Evolutionary conservation across 176 grass and related monocot genomes (phyloP).

Genomic region (Panicum miliaceum): DNA sequence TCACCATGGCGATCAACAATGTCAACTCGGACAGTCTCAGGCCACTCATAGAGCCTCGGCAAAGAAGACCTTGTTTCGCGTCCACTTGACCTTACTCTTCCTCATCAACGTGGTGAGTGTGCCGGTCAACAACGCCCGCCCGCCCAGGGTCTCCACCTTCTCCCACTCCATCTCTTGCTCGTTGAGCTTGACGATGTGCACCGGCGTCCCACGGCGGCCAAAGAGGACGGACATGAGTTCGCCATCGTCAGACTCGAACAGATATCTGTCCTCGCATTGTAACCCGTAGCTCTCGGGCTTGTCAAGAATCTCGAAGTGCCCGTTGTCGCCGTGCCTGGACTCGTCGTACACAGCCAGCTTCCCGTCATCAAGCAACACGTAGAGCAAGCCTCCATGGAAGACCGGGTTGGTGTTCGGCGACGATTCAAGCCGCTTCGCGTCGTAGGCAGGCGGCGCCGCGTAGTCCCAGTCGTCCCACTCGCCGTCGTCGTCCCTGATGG

Average conservation of each 20-base stretch:
- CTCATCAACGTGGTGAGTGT: background rate
- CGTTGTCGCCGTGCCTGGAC: background rate
- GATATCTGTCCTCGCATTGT: background rate
- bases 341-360: conserved; percentile 26
- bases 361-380: background rate
- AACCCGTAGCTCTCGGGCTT: conserved; percentile 9
- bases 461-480: background rate
- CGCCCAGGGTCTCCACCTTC: background rate
- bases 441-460: background rate
- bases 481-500: background rate
- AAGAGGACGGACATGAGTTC: conserved; percentile 33
- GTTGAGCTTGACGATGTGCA: conserved; percentile 15
- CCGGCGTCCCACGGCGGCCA: background rate
- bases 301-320: background rate
- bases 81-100: background rate
- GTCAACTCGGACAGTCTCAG: background rate
- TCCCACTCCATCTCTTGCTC: conserved; percentile 39
- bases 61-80: conserved; percentile 16
- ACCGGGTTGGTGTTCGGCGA: conserved; percentile 23
- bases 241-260: conserved; percentile 20
- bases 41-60: background rate
- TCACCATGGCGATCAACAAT: background rate
- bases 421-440: background rate
- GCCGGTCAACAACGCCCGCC: background rate
- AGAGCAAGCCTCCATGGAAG: conserved; percentile 2